Base-by-base conservation (phyloP, 768 basidiomycete species). In the Dentipellis fragilis region DNA sequence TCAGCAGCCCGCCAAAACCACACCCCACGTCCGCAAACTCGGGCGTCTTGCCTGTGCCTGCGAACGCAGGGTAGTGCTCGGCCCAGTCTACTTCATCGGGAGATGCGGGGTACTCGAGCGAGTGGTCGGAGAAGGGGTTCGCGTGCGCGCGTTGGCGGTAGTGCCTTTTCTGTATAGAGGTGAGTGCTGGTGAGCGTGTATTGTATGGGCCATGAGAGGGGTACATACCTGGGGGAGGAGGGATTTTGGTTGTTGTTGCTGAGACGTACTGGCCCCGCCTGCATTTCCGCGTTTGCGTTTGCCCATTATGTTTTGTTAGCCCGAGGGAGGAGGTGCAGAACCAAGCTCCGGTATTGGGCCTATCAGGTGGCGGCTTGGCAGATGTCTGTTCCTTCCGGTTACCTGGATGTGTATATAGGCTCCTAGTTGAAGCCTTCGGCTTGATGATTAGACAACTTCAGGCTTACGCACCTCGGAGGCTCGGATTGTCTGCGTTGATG, bases 11-110 rank as follows among this genome's bases (percentile, higher is more conserved):
- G 12, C 96, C 96, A 64, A 98, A 99, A 45, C 96, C 96, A 68
- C 96, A 99, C 0, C 96, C 96, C 37, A 99, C 83, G 69, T 99
- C 96, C 3, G 92, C 96, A 65, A 93, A 96, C 70, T 94, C 92
- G 47, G 96, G 94, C 10, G 73, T 71, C 65, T 87, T 87, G 42
- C 75, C 75, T 36, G 76, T 67, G 21, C 65, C 69, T 34, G 73
- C 68, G 66, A 83, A 87, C 29, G 81, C 76, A 0, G 95, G 94
- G 71, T 84, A 98, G 69, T 93, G 91, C 19, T 70, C 68, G 10
- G 74, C 68, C 94, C 94, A 96, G 70, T 94, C 84, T 68, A 95
- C 82, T 51, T 72, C 70, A 36, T 75, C 67, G 4, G 94, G 94
- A 6, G 84, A 83, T 12, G 79, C 55, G 2, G 95, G 95, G 65